These are phyloP conservation scores for Brasilioporus rufonigricans DNA, from an alignment of 768 basidiomycete species.

Conservation along the genomic window DNA sequence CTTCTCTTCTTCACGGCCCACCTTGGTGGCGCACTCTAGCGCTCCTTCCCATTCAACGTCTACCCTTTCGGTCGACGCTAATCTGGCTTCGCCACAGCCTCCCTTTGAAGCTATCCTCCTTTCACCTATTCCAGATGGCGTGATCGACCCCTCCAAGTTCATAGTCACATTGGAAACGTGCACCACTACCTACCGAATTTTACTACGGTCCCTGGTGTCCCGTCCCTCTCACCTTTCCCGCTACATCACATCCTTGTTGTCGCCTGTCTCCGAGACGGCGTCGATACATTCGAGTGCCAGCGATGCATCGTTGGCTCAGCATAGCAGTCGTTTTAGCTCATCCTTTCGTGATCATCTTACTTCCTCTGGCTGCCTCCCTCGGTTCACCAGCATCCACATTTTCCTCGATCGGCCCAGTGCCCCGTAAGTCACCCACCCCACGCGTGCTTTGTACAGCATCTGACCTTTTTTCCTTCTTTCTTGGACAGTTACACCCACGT, in stretches of 20 bases:
- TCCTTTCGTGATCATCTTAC: constrained; percentile 63
- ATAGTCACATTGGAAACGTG: constrained; percentile 76
- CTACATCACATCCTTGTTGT: constrained; percentile 50
- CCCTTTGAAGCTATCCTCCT: constrained; percentile 69
- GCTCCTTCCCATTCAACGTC: constrained; percentile 49
- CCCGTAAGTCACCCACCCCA: constrained; percentile 53
- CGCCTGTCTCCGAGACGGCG: constrained; percentile 43
- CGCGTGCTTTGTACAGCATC: not conserved
- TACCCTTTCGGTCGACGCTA: constrained; percentile 45
- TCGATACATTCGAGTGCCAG: constrained; percentile 57
- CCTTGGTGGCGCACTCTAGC: constrained; percentile 18
- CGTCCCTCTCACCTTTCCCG: constrained; percentile 63
- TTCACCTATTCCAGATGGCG: constrained; percentile 48
- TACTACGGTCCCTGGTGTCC: constrained; percentile 62
- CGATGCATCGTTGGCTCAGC: constrained; percentile 27
- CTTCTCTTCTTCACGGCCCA: constrained; percentile 37
- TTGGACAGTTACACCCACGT: constrained; percentile 63
- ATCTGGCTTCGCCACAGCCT: constrained; percentile 45
- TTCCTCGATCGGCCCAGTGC: constrained; percentile 80
- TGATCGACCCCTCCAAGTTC: constrained; percentile 55
- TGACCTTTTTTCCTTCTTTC: not conserved
- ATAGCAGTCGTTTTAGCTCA: constrained; percentile 39
- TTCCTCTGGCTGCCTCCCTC: constrained; percentile 52
- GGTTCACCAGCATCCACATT: constrained; percentile 54
- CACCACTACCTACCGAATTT: constrained; percentile 63